Percentiles rank a stretch among this genome's conserved stretches.
phyloP scores from a whole-genome alignment of 2,329 filamentous ascomycete species.

The Tolypocladium cylindrosporum region DNA sequence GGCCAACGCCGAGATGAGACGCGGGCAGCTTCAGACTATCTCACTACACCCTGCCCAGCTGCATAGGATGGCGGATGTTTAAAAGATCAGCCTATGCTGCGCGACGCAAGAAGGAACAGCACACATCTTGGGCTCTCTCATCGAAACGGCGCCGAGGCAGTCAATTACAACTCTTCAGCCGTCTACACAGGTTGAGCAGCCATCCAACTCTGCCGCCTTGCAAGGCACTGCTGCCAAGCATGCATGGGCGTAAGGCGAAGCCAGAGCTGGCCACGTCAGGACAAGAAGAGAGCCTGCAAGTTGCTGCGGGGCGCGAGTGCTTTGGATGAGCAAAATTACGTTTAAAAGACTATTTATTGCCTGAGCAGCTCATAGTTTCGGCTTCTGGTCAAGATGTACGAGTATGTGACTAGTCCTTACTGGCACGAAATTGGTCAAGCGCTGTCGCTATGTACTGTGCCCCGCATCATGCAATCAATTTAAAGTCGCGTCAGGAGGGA shows the following conservation, averaged over 20 bases:
- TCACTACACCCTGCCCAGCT: not conserved
- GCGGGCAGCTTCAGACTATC: not conserved
- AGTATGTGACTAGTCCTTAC: too few relatives aligned
- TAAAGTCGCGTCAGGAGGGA: conserved; percentile 21
- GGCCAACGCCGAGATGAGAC: not conserved
- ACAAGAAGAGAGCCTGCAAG: not conserved
- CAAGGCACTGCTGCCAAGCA: not conserved
- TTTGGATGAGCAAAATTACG: not conserved
- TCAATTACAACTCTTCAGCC: not conserved
- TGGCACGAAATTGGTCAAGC: not conserved
- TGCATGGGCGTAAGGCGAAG: too few relatives aligned
- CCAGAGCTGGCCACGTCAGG: too few relatives aligned
- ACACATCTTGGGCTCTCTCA: not conserved
- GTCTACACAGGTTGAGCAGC: not conserved
- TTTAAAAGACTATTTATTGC: not conserved
- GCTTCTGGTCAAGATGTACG: not conserved
- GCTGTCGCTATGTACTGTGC: not conserved
- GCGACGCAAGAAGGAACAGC: not conserved
- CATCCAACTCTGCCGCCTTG: not conserved
- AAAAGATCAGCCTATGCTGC: not conserved
- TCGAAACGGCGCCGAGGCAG: not conserved
- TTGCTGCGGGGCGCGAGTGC: not conserved
- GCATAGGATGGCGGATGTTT: not conserved
- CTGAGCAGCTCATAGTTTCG: not conserved
- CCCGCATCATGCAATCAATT: conserved; percentile 26